phyloP scores from a whole-genome alignment of 2,329 filamentous ascomycete species.

The Aspergillus brasiliensis region DNA sequence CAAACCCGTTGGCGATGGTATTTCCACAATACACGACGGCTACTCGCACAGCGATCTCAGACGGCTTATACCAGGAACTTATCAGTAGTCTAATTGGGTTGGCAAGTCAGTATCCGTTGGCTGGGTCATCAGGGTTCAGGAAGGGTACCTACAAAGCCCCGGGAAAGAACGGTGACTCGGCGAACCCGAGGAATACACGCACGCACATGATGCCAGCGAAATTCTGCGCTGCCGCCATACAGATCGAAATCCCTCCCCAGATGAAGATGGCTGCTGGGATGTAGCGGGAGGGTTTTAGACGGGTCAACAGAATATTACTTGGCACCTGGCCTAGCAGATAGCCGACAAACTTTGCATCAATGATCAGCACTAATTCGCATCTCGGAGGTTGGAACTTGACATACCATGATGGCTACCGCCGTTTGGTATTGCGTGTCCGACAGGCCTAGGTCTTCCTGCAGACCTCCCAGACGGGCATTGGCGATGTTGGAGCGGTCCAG shows the following conservation, averaged over 20 bases:
- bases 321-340: conserved; percentile 54
- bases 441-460: conserved; percentile 63
- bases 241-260: conserved; percentile 23
- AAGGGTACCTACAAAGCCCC: conserved; percentile 40
- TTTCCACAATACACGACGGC: conserved; percentile 49
- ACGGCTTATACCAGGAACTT: conserved; percentile 65
- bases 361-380: background rate
- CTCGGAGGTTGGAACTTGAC: background rate
- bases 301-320: conserved; percentile 36
- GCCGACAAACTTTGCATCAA: conserved; percentile 31
- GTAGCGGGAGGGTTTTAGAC: conserved; percentile 31
- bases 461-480: conserved; percentile 64
- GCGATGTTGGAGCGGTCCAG: conserved; percentile 70
- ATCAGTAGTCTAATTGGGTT: conserved; percentile 29
- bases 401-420: conserved; percentile 64
- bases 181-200: conserved; percentile 41
- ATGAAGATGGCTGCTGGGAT: conserved; percentile 40
- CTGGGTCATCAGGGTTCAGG: too few relatives aligned
- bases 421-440: conserved; percentile 63
- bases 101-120: too few relatives aligned
- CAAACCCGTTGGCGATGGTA: conserved; percentile 43
- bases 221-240: conserved; percentile 43
- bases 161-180: conserved; percentile 63
- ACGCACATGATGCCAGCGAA: conserved; percentile 24
- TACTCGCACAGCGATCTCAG: conserved; percentile 55